phyloP scores from a whole-genome alignment of 2,329 filamentous ascomycete genomes.

The Penicillium carneum region DNA sequence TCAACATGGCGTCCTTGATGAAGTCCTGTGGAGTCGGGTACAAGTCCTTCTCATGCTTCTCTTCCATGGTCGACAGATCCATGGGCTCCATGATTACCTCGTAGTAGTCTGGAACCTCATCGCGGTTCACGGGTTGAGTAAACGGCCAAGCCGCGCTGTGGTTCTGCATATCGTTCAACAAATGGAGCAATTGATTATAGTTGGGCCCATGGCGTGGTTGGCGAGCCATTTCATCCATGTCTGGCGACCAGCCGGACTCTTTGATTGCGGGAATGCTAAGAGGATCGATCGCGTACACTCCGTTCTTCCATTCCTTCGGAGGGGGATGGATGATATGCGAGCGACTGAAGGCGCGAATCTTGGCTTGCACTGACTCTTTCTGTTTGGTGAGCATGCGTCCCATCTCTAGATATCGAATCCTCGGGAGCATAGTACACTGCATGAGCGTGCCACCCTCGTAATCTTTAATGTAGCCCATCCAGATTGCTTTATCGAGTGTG shows the following conservation, averaged over 20 bases:
- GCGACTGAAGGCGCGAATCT: constrained; percentile 89
- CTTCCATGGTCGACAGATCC: constrained; percentile 95
- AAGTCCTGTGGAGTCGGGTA: constrained; percentile 94
- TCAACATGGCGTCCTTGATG: constrained; percentile 81
- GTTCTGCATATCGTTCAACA: constrained; percentile 94
- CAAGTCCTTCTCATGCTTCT: constrained; percentile 89
- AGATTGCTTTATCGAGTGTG: constrained; percentile 83
- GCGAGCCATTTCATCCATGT: constrained; percentile 96
- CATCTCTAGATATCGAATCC: constrained; percentile 90
- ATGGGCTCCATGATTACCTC: constrained; percentile 98
- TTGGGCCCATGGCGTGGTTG: constrained; percentile 95
- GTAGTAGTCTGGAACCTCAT: constrained; percentile 98
- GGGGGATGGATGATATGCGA: constrained; percentile 86
- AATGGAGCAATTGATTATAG: constrained; percentile 89
- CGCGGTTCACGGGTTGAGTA: constrained; percentile 87
- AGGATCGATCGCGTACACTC: constrained; percentile 78
- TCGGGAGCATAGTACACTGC: constrained; percentile 97
- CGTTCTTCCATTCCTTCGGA: constrained; percentile 83
- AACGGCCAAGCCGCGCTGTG: constrained; percentile 94
- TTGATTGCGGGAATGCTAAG: constrained; percentile 86
- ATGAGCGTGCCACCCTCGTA: constrained; percentile 99
- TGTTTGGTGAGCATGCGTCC: constrained; percentile 96
- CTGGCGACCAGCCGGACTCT: constrained; percentile 90
- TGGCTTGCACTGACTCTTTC: constrained; percentile 92
- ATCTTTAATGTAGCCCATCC: constrained; percentile 99